Conservation (phyloP, 202 grass and related monocot genomes). For the Bolboschoenoplectus hybrid region DNA sequence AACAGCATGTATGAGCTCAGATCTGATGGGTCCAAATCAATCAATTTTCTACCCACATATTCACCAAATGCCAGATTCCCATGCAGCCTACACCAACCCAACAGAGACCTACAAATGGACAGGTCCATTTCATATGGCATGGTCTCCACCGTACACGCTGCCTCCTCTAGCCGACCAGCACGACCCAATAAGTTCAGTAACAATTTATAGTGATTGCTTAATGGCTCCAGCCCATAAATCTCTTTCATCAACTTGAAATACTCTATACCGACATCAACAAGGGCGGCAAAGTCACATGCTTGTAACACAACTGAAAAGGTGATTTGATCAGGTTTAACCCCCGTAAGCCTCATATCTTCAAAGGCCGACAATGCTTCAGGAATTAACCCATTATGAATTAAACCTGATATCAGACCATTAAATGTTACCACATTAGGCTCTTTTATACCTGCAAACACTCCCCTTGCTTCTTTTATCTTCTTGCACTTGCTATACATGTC, state of each 20-base stretch:
- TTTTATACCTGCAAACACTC: constrained; percentile 51
- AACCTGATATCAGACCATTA: constrained; percentile 62
- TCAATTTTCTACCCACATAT: constrained; percentile 56
- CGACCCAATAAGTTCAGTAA: constrained; percentile 73
- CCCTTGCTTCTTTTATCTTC: constrained; percentile 58
- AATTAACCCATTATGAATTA: constrained; percentile 48
- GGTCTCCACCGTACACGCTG: constrained; percentile 45
- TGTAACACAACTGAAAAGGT: constrained; percentile 69
- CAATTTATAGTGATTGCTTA: constrained; percentile 61
- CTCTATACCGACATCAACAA: constrained; percentile 65
- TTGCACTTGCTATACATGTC: constrained; percentile 87
- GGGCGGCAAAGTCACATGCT: constrained; percentile 50
- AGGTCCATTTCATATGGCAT: constrained; percentile 52
- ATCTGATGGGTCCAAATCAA: constrained; percentile 56
- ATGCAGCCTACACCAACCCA: constrained; percentile 63
- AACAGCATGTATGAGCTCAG: constrained; percentile 41
- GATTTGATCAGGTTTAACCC: constrained; percentile 57
- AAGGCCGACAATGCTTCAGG: constrained; percentile 62
- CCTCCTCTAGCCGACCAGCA: constrained; percentile 61
- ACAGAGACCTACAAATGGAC: constrained; percentile 58
- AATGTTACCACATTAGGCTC: constrained; percentile 68
- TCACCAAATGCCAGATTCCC: constrained; percentile 48
- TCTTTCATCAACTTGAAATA: constrained; percentile 69
- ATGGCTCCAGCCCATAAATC: constrained; percentile 52
- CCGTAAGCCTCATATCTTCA: constrained; percentile 71